These are phyloP conservation scores for Macrocystidia cucumis DNA, from an alignment of 1,284 basidiomycete species.

Conservation along the genomic window DNA sequence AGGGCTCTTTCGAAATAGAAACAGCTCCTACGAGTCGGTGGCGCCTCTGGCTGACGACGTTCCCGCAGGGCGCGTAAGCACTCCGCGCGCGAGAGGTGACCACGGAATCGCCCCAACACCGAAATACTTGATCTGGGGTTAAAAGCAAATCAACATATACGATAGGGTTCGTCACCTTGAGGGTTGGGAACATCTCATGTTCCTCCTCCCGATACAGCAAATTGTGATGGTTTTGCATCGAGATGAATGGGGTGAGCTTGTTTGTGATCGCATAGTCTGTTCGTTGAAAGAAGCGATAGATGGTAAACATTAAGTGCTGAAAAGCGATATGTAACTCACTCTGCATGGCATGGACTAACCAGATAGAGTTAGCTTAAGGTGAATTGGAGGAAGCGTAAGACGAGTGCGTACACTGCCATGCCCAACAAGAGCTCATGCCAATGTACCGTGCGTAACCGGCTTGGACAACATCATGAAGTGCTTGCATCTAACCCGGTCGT, in stretches of 20 bases:
- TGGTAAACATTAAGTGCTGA: neutral
- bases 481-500: constrained; percentile 41
- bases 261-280: constrained; percentile 40
- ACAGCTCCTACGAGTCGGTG: constrained; percentile 22
- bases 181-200: constrained; percentile 58
- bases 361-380: neutral
- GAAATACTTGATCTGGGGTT: constrained; percentile 23
- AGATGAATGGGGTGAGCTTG: constrained; percentile 57
- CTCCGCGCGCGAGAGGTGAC: constrained; percentile 45
- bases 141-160: neutral
- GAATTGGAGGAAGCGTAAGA: neutral
- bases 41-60: constrained; percentile 22
- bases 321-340: constrained; percentile 22
- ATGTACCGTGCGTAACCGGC: constrained; percentile 60
- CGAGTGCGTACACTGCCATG: constrained; percentile 32
- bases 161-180: constrained; percentile 26
- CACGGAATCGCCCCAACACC: constrained; percentile 39
- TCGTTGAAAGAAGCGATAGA: neutral
- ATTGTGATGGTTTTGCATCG: constrained; percentile 64
- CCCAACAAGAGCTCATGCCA: constrained; percentile 49
- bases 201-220: constrained; percentile 61
- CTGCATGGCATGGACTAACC: constrained; percentile 38
- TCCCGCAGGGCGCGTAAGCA: constrained; percentile 32
- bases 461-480: constrained; percentile 60
- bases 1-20: too few species aligned